A percentile compares a stretch with the other conserved stretches of the same genome.
phyloP scores from a whole-genome alignment of 176 grass and related monocot genomes.

The Aegilops longissima region DNA sequence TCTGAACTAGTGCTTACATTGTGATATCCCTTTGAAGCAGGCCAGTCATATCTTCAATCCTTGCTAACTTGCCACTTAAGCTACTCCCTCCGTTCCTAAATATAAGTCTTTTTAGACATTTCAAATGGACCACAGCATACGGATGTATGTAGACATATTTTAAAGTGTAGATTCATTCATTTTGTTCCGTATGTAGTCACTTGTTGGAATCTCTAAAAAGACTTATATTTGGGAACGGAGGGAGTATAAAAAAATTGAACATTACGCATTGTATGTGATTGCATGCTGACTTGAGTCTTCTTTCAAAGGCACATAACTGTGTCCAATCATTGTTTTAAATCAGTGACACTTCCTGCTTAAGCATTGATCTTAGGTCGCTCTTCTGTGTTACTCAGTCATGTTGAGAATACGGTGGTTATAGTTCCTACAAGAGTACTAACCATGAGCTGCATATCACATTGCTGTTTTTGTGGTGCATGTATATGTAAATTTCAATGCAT shows the following conservation, averaged over 20 bases:
- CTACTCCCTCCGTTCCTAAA: too few relatives aligned
- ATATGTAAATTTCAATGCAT: not conserved
- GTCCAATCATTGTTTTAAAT: not conserved
- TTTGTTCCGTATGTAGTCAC: too few relatives aligned
- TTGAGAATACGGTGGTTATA: constrained; percentile 10
- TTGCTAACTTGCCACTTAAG: not conserved
- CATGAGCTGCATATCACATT: not conserved
- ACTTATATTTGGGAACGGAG: too few relatives aligned
- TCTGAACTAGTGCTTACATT: not conserved
- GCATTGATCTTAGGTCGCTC: not conserved
- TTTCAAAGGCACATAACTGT: not conserved
- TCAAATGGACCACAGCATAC: too few relatives aligned
- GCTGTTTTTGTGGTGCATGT: not conserved
- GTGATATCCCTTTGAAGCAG: not conserved
- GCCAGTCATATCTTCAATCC: not conserved
- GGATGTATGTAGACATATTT: too few relatives aligned
- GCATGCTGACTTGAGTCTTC: not conserved
- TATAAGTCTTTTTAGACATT: too few relatives aligned
- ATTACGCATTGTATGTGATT: not conserved
- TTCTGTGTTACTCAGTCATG: not conserved
- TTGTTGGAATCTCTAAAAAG: too few relatives aligned
- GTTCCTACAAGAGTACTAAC: not conserved
- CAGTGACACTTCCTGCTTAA: not conserved
- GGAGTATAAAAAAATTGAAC: not conserved
- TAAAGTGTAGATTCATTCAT: too few relatives aligned